phyloP scores from a whole-genome alignment of 2,329 filamentous ascomycete species.

The Xylariaceae sp. region DNA sequence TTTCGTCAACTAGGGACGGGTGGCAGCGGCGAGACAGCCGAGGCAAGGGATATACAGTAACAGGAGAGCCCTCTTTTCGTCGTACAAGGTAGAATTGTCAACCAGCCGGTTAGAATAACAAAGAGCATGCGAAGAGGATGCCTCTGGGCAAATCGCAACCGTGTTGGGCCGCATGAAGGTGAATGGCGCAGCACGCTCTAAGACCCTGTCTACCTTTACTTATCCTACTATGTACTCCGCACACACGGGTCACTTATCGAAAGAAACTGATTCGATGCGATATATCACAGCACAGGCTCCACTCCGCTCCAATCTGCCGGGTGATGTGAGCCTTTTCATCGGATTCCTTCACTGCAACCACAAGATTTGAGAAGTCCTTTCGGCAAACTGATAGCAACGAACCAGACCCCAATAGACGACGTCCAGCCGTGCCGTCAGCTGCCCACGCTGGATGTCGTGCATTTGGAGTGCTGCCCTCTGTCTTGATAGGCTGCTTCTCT shows the following conservation, averaged over 20 bases:
- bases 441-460: constrained; percentile 22
- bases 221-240: background rate
- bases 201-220: background rate
- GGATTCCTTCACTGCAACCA: constrained; percentile 25
- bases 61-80: too few relatives aligned
- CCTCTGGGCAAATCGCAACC: too few relatives aligned
- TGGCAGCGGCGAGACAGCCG: background rate
- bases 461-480: constrained; percentile 18
- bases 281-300: constrained; percentile 3
- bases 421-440: constrained; percentile 26
- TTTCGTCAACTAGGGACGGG: background rate
- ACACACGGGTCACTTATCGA: constrained; percentile 4
- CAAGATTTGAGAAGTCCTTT: constrained; percentile 19
- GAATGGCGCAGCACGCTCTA: constrained; percentile 10
- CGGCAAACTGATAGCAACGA: constrained; percentile 6
- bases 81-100: too few relatives aligned
- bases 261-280: constrained; percentile 2
- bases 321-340: constrained; percentile 24
- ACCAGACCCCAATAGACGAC: constrained; percentile 20
- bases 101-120: constrained; percentile 10
- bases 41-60: constrained; percentile 7
- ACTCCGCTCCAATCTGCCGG: constrained; percentile 10
- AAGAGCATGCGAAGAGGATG: constrained; percentile 11
- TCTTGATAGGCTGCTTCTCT: constrained; percentile 25
- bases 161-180: background rate